Evolutionary conservation across 2,329 filamentous ascomycete genomes (phyloP).

Genomic region (Alternaria sp.): DNA sequence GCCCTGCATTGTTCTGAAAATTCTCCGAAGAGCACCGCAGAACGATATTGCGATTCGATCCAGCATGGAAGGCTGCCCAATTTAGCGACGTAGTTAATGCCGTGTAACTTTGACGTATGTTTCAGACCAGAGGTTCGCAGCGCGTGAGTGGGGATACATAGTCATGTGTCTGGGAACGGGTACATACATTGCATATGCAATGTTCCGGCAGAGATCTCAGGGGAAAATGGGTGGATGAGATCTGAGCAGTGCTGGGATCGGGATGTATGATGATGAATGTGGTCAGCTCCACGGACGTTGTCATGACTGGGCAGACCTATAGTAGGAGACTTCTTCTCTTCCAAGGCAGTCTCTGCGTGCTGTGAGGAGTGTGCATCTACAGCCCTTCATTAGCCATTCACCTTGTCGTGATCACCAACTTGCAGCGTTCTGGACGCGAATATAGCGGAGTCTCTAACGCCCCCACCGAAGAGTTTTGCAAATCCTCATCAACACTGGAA

Average conservation of each 20-base stretch:
- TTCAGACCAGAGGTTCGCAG: constrained; percentile 27
- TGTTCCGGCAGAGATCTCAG: constrained; percentile 21
- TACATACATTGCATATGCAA: constrained; percentile 25
- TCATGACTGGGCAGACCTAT: background rate
- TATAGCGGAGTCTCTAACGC: background rate
- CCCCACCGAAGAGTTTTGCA: constrained; percentile 6
- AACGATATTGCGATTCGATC: constrained; percentile 13
- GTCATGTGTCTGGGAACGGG: constrained; percentile 22
- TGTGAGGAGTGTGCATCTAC: background rate
- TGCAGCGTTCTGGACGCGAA: constrained; percentile 2
- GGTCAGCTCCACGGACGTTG: background rate
- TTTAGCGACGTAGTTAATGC: constrained; percentile 9
- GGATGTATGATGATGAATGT: constrained; percentile 10
- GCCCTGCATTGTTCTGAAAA: constrained; percentile 11
- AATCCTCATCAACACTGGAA: background rate
- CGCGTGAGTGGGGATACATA: constrained; percentile 14
- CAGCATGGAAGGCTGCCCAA: background rate
- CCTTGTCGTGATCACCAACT: background rate
- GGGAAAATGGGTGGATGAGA: constrained; percentile 8
- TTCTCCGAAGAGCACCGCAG: constrained; percentile 17
- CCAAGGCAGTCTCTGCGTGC: background rate
- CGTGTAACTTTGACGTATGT: constrained; percentile 15
- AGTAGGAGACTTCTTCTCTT: background rate
- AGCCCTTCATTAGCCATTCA: background rate
- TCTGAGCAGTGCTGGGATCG: constrained; percentile 9